Base-by-base conservation (phyloP, 805 yeast genomes). In the Schwanniomyces vanrijiae region DNA sequence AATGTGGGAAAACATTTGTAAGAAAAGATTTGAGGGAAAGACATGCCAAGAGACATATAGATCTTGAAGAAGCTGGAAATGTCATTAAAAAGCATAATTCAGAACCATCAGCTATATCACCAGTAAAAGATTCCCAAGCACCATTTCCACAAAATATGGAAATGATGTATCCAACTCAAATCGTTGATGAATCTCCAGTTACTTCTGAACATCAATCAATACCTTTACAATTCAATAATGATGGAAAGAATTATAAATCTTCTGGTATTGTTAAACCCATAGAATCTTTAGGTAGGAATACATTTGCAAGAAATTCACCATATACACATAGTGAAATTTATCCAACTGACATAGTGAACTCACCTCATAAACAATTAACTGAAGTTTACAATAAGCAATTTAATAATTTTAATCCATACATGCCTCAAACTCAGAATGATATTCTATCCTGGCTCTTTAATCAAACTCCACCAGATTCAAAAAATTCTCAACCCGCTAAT, bases 1-100 rank as follows among this genome's bases (percentile, higher is more conserved):
- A 66, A 3, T 84, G 90, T 58, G 68, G 73, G 1, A 82, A 81
- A 60, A 78, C 84, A 0, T 84, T 84, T 68, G 89, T 84, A 0
- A 64, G 90, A 35, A 75, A 72, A 46, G 90, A 84, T 58, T 63
- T 84, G 39, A 68, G 75, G 22, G 77, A 72, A 34, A 48, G 77
- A 26, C 77, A 73, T 48, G 51, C 53, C 18, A 61, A 57, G 45
- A 49, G 75, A 20, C 75, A 70, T 48, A 46, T 56, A 11, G 43
- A 44, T 9, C 25, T 35, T 21, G 31, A 26, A 20, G 35, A 19
- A 16, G 13, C 11, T 16, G 39, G 25, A 10, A 13, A 20, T 5
- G 7, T 5, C 4, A 20, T 20, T 26, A 29, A 41, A 14, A 38
- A 35, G 7, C 45, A 42, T 19, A 29, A 33, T 20, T 25, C 48